phyloP scores from a whole-genome alignment of 2,329 filamentous ascomycete species.

The Penicillium thymicola region DNA sequence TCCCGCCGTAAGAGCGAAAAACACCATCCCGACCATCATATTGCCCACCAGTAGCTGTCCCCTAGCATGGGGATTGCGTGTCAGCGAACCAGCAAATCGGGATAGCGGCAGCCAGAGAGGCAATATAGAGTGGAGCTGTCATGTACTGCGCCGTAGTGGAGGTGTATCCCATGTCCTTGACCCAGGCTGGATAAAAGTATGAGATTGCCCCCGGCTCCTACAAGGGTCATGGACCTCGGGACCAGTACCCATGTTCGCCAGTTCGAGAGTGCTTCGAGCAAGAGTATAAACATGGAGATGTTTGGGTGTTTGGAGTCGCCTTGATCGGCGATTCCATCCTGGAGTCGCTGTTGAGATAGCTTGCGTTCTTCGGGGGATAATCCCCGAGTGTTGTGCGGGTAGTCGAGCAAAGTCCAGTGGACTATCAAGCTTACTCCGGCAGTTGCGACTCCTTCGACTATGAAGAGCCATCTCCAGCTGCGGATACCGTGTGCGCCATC shows the following conservation, averaged over 20 bases:
- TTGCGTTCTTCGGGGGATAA: not conserved
- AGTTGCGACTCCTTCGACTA: slow-evolving; percentile 6
- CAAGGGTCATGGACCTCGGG: slow-evolving; percentile 1
- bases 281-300: not conserved
- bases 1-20: slow-evolving; percentile 4
- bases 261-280: not conserved
- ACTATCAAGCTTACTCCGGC: not conserved
- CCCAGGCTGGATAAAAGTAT: slow-evolving; percentile 1
- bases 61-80: not conserved
- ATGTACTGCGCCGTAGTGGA: slow-evolving; percentile 4
- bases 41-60: not conserved
- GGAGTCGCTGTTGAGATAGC: slow-evolving; percentile 1
- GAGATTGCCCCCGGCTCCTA: slow-evolving; percentile 2
- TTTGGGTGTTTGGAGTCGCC: not conserved
- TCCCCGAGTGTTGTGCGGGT: not conserved
- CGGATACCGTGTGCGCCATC: slow-evolving; percentile 3
- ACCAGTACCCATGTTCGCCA: slow-evolving; percentile 7
- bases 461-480: slow-evolving; percentile 11
- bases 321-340: slow-evolving; percentile 1
- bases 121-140: slow-evolving; percentile 5
- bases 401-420: slow-evolving; percentile 3
- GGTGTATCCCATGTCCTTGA: slow-evolving; percentile 1
- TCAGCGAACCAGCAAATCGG: slow-evolving; percentile 5
- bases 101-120: not conserved
- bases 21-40: slow-evolving; percentile 1